A percentile compares a stretch with the other conserved stretches of the same genome.
Evolutionary conservation across 164 flowering plant genomes (phyloP).

Genomic region (Pachysandra terminalis): DNA sequence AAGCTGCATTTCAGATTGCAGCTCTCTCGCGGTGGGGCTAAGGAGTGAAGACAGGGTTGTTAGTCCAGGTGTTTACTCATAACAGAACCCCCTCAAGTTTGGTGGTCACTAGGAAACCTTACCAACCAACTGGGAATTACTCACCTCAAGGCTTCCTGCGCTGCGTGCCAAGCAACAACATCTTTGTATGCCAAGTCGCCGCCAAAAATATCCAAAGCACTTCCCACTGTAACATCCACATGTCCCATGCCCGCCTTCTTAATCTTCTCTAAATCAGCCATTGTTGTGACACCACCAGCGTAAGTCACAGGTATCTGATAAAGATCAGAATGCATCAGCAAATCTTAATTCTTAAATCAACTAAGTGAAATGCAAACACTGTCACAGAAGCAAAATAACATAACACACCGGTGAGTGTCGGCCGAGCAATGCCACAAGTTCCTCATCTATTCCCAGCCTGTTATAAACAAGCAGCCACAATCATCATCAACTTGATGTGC

Average conservation of each 20-base stretch:
- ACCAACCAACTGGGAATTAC: no score
- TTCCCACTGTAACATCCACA: constrained; percentile 92
- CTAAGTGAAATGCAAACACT: no score
- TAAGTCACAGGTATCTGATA: constrained; percentile 90
- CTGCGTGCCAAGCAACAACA: constrained; percentile 76
- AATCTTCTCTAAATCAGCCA: constrained; percentile 81
- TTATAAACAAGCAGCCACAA: constrained; percentile 7
- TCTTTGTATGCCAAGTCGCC: constrained; percentile 74
- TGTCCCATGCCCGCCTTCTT: constrained; percentile 66
- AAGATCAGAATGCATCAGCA: constrained; percentile 6
- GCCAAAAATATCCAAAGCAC: constrained; percentile 91
- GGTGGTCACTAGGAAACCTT: no score
- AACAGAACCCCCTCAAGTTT: no score
- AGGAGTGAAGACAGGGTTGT: no score
- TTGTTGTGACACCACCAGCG: constrained; percentile 84
- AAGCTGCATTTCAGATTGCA: no score
- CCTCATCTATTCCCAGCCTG: constrained; percentile 94
- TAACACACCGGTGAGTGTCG: constrained; percentile 59
- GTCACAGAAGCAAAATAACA: neutral
- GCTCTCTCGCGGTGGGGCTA: no score
- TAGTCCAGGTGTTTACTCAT: no score
- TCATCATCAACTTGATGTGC: neutral
- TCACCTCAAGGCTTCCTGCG: constrained; percentile 23
- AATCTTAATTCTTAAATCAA: neutral
- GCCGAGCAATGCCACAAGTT: constrained; percentile 84